These are phyloP conservation scores for Pelargonium australe DNA, from an alignment of 441 rosid genomes.

Conservation along the genomic window DNA sequence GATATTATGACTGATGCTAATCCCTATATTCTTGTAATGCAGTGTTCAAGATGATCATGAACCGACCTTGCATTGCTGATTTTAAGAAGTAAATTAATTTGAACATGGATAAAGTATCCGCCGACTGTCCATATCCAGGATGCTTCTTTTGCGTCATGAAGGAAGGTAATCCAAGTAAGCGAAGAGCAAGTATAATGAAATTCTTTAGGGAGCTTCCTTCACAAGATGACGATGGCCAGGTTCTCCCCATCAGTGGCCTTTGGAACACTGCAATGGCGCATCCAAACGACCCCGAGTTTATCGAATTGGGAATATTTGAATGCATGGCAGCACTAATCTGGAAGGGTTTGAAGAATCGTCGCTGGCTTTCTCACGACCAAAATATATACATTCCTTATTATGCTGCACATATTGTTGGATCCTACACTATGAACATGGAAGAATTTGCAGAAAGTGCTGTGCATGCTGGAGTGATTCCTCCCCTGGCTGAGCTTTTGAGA, in stretches of 20 bases:
- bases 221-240: constrained; percentile 93
- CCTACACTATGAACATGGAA: constrained; percentile 96
- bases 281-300: constrained; percentile 91
- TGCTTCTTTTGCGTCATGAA: constrained; percentile 98
- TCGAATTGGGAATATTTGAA: constrained; percentile 84
- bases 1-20: constrained; percentile 16
- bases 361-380: constrained; percentile 92
- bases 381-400: constrained; percentile 92
- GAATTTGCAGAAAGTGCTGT: constrained; percentile 81
- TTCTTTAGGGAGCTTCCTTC: constrained; percentile 91
- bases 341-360: constrained; percentile 82
- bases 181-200: constrained; percentile 75
- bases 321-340: constrained; percentile 89
- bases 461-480: constrained; percentile 73
- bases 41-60: constrained; percentile 23
- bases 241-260: constrained; percentile 90
- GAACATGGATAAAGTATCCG: constrained; percentile 63
- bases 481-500: constrained; percentile 75
- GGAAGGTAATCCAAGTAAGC: constrained; percentile 92
- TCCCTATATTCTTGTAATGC: constrained; percentile 14
- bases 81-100: constrained; percentile 11
- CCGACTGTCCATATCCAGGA: constrained; percentile 91
- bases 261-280: constrained; percentile 99
- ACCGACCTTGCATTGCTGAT: constrained; percentile 18
- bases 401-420: constrained; percentile 91